Evolutionary conservation across 805 yeast genomes (phyloP).

Genomic region (Saturnispora bothae): DNA sequence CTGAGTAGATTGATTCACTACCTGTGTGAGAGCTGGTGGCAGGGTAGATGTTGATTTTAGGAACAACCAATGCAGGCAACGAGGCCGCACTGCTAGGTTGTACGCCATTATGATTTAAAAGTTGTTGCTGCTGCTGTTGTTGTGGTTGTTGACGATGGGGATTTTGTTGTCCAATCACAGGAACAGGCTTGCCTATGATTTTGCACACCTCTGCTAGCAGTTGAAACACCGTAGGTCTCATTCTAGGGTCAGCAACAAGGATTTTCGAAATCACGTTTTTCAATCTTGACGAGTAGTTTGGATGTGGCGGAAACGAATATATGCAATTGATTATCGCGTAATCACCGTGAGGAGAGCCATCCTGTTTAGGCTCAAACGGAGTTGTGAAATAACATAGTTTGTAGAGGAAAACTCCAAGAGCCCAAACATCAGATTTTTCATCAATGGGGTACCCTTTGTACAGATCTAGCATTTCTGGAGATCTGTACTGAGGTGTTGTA

Average conservation of each 20-base stretch:
- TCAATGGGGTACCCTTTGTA: constrained; percentile 60
- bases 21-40: neutral
- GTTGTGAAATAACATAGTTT: constrained; percentile 75
- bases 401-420: constrained; percentile 67
- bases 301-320: constrained; percentile 42
- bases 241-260: constrained; percentile 53
- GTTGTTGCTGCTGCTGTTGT: neutral
- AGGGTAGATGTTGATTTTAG: neutral
- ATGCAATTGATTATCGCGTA: constrained; percentile 49
- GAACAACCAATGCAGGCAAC: neutral
- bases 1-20: neutral
- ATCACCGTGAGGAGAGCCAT: constrained; percentile 34
- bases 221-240: constrained; percentile 67
- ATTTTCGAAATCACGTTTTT: constrained; percentile 54
- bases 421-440: constrained; percentile 83
- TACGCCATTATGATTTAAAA: too few relatives aligned
- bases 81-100: neutral
- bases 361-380: constrained; percentile 53
- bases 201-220: constrained; percentile 56
- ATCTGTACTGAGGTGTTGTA: constrained; percentile 77
- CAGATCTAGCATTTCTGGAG: constrained; percentile 79
- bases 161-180: constrained; percentile 17
- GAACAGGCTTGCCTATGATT: constrained; percentile 39
- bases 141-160: too few relatives aligned
- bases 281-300: constrained; percentile 50